These are phyloP conservation scores for Escovopsis sp. DNA, from an alignment of 2,329 filamentous ascomycete genomes.

Conservation along the genomic window DNA sequence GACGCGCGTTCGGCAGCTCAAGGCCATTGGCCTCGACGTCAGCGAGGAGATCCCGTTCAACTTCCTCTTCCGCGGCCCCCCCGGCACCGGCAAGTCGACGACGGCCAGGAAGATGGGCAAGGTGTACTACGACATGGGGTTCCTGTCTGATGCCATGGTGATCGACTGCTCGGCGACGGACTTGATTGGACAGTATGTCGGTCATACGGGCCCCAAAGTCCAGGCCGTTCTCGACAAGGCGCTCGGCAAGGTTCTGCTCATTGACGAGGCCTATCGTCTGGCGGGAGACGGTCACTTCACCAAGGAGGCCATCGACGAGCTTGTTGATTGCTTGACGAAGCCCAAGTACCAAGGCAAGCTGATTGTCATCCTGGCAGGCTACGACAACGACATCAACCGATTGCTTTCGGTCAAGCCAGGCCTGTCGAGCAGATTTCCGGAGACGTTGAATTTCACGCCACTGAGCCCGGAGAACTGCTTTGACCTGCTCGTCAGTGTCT, in stretches of 20 bases:
- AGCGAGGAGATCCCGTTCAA: constrained; percentile 42
- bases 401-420: constrained; percentile 47
- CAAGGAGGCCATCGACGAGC: constrained; percentile 37
- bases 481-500: constrained; percentile 17
- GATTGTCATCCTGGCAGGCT: constrained; percentile 54
- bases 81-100: constrained; percentile 59
- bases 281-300: constrained; percentile 35
- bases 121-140: constrained; percentile 59
- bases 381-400: constrained; percentile 48
- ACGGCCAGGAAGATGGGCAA: constrained; percentile 61
- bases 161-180: constrained; percentile 53
- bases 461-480: constrained; percentile 27
- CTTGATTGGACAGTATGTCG: constrained; percentile 51
- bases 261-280: constrained; percentile 59
- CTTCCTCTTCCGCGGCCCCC: constrained; percentile 51
- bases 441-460: constrained; percentile 39
- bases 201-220: constrained; percentile 55
- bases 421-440: constrained; percentile 48
- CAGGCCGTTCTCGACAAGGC: constrained; percentile 40
- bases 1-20: constrained; percentile 20
- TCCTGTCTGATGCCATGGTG: constrained; percentile 44
- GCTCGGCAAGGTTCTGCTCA: constrained; percentile 51
- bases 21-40: constrained; percentile 12
- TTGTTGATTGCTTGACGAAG: constrained; percentile 38
- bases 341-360: constrained; percentile 42